Conservation (phyloP, 495 filamentous ascomycete genomes). For the Podospora sp. region DNA sequence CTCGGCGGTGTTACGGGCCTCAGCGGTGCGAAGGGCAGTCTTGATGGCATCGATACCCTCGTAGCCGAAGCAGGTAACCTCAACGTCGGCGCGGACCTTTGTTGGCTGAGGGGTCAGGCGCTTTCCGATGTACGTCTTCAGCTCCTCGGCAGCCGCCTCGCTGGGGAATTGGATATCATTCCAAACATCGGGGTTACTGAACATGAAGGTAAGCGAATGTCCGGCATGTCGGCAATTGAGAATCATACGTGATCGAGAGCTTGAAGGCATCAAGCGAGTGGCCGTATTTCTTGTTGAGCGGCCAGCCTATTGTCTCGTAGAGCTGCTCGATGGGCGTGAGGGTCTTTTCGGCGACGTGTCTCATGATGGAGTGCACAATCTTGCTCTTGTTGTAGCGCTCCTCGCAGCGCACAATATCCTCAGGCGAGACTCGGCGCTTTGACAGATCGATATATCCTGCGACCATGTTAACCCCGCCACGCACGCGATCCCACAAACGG, state of each 20-base stretch:
- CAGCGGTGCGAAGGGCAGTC: constrained; percentile 79
- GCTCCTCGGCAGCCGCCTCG: constrained; percentile 80
- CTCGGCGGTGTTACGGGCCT: constrained; percentile 83
- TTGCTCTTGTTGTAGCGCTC: constrained; percentile 99
- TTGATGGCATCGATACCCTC: constrained; percentile 99
- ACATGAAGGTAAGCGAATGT: constrained; percentile 10
- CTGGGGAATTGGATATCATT: constrained; percentile 85
- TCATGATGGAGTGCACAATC: constrained; percentile 97
- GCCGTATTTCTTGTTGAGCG: constrained; percentile 94
- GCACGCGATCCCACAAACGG: constrained; percentile 22
- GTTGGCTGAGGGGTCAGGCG: constrained; percentile 94
- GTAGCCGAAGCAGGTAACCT: constrained; percentile 97
- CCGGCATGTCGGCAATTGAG: neutral
- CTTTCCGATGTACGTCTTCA: constrained; percentile 92
- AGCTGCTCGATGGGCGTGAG: constrained; percentile 88
- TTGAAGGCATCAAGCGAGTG: constrained; percentile 98
- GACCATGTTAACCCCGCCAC: constrained; percentile 46
- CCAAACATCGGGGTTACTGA: constrained; percentile 93
- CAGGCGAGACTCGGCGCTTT: constrained; percentile 94
- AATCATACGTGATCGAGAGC: constrained; percentile 88
- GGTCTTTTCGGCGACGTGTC: constrained; percentile 97
- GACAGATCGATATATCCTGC: constrained; percentile 89
- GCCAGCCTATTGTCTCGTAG: constrained; percentile 94
- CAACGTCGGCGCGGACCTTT: constrained; percentile 96
- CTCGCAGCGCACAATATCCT: constrained; percentile 97